Base-by-base conservation (phyloP, 164 flowering plant species). In the Vitis cinerea region DNA sequence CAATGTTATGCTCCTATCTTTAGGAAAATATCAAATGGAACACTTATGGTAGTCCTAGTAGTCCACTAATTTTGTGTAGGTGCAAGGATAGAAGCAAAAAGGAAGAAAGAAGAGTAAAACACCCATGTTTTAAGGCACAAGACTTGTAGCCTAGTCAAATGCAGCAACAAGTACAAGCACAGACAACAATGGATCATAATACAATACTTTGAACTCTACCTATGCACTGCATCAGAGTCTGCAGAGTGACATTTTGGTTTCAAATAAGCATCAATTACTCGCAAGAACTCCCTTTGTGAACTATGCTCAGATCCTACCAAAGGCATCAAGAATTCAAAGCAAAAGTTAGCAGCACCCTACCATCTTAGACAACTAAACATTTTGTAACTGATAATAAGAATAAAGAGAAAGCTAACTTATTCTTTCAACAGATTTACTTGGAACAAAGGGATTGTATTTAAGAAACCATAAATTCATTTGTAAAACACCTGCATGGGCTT, bases 211-310 rank as follows among this genome's bases (percentile, higher is more conserved):
- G n/a, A 74, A 59, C 13, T 64, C 63, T 76, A 92, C 99, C 93
- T 84, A 30, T 81, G 75, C 51, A 95, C 96, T 47, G 77, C 83
- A 37, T 71, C 85, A 71, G 99, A 95, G 70, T 91, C 93, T 44
- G 87, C 84, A 30, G 83, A 76, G 82, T 90, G 98, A 75, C 98
- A 95, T 75, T 82, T 92, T 49, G 99, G 99, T 72, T 85, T 90
- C 83, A 88, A 53, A 77, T 87, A 95, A 55, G 98, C 99, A 75
- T 88, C 61, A 8, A 89, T 85, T 55, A 91, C 94, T 72, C 79
- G 79, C 78, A 76, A 53, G 50, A 80, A 80, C 67, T 71, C 72
- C 19, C 68, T 53, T 68, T 63, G 59, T 51, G 65, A 51, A 66
- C 66, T 50, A 59, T 69, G 66, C 47, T 67, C 69, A 54, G 61